A percentile compares a stretch with the other conserved stretches of the same genome.
phyloP scores from a whole-genome alignment of 2,329 filamentous ascomycete species.

The Neoarthrinium moseri region DNA sequence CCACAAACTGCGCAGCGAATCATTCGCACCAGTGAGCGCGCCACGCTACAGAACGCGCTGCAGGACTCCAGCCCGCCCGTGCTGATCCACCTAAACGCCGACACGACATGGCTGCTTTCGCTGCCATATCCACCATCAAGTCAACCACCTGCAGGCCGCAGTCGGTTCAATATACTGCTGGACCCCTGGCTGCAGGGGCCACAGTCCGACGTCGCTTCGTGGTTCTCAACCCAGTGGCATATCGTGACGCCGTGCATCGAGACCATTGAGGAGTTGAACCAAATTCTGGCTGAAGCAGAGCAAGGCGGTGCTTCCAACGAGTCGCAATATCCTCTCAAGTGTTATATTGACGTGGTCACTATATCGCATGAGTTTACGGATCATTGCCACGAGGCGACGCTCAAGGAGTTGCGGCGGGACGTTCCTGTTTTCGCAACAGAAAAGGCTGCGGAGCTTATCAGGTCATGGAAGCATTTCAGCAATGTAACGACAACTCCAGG shows the following conservation, averaged over 20 bases:
- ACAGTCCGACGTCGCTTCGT: constrained; percentile 61
- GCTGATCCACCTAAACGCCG: constrained; percentile 64
- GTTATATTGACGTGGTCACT: constrained; percentile 56
- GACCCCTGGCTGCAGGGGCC: constrained; percentile 65
- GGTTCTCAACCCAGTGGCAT: constrained; percentile 68
- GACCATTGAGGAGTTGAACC: constrained; percentile 54
- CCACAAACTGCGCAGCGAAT: background rate
- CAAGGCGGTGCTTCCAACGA: constrained; percentile 7
- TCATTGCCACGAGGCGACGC: constrained; percentile 62
- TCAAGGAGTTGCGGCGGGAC: constrained; percentile 49
- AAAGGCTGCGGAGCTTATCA: constrained; percentile 56
- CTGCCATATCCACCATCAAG: constrained; percentile 52
- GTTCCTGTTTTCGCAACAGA: constrained; percentile 61
- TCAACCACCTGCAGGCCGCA: constrained; percentile 39
- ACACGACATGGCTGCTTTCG: constrained; percentile 67
- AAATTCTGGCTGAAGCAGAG: constrained; percentile 49
- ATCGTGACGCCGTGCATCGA: constrained; percentile 50
- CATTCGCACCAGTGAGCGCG: constrained; percentile 6
- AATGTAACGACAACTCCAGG: constrained; percentile 48
- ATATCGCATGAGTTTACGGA: constrained; percentile 69
- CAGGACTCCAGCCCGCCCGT: constrained; percentile 30
- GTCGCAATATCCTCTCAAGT: constrained; percentile 23
- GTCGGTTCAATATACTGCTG: constrained; percentile 63
- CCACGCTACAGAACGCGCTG: constrained; percentile 3
- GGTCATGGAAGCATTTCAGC: constrained; percentile 59